A percentile compares a stretch with the other conserved stretches of the same genome.
These are phyloP conservation scores for Hyphopichia fennica DNA, from an alignment of 1,139 yeast genomes.

Conservation along the genomic window DNA sequence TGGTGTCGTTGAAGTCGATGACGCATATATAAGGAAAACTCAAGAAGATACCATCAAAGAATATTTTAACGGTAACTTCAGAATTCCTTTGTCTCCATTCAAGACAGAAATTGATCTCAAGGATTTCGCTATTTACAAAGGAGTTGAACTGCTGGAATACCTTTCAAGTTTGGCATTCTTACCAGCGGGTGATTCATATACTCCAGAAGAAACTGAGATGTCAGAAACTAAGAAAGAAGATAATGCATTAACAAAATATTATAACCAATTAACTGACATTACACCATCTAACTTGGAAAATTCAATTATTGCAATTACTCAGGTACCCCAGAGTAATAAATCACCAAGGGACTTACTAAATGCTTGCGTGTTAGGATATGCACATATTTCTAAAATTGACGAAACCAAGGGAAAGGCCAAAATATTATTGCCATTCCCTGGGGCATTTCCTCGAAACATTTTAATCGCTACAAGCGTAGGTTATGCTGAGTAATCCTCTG, in stretches of 20 bases:
- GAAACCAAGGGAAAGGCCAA: conserved; percentile 72
- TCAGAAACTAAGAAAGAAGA: conserved; percentile 23
- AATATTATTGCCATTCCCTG: conserved; percentile 84
- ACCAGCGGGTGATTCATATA: conserved; percentile 48
- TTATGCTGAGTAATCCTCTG: conserved; percentile 23
- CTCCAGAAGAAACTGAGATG: conserved; percentile 22
- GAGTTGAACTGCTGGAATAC: conserved; percentile 37
- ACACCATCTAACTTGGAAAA: conserved; percentile 63
- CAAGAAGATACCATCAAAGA: conserved; percentile 82
- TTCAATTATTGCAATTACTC: conserved; percentile 71
- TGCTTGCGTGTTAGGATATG: conserved; percentile 66
- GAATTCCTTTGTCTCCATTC: conserved; percentile 72
- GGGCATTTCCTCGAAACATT: conserved; percentile 62
- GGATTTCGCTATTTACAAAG: conserved; percentile 40
- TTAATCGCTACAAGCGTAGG: conserved; percentile 32
- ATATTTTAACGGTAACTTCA: conserved; percentile 80
- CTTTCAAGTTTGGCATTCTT: conserved; percentile 40
- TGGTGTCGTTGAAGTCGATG: conserved; percentile 75
- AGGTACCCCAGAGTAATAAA: conserved; percentile 54
- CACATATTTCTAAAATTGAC: conserved; percentile 51
- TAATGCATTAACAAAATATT: conserved; percentile 33
- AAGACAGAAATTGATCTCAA: conserved; percentile 43
- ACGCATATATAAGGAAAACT: conserved; percentile 60
- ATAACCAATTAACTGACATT: conserved; percentile 41
- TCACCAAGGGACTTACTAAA: conserved; percentile 50